Evolutionary conservation across 2,329 filamentous ascomycete species (phyloP), one percentile per base, ranked within the genome.

Genomic region (Aspergillus uvarum): DNA sequence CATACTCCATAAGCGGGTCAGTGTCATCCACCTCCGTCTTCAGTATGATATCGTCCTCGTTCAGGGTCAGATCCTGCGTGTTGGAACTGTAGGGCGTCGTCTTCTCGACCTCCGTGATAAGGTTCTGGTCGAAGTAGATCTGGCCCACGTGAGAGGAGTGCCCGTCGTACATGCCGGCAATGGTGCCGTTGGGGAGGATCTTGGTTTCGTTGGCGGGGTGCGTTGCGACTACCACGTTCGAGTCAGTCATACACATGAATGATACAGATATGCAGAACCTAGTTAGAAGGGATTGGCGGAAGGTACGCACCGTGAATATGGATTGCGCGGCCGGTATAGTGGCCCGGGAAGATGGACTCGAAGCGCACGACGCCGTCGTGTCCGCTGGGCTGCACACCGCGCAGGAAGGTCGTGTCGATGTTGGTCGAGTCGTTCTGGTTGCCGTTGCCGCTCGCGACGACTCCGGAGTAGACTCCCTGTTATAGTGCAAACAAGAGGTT

Each of bases 61-160:
- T 81, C 42, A 65, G 68, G 5, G 75, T 79, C 16, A 75, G 56
- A 1, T 58, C 32, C 47, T 79, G 72, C 0, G 60, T 58, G 26
- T 65, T 68, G 14, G 59, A 51, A 35, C 51, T 63, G 31, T 68
- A 68, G 1, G 64, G 64, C 26, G 60, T 80, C 68, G 64, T 80
- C 72, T 47, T 77, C 74, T 83, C 80, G 54, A 87, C 82, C 44
- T 77, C 63, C 29, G 62, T 65, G 62, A 83, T 78, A 14, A 88
- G 79, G 60, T 77, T 75, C 68, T 87, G 32, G 14, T 35, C 32
- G 81, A 85, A 85, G 77, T 85, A 88, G 48, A 86, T 68, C 70
- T 88, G 85, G 19, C 86, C 85, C 47, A 87, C 79, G 71, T 88
- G 85, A 5, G 81, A 78, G 56, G 83, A 79, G 52, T 72, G 78